Conservation (phyloP, 2,329 filamentous ascomycete genomes). For the Lachnellula subtilissima region DNA sequence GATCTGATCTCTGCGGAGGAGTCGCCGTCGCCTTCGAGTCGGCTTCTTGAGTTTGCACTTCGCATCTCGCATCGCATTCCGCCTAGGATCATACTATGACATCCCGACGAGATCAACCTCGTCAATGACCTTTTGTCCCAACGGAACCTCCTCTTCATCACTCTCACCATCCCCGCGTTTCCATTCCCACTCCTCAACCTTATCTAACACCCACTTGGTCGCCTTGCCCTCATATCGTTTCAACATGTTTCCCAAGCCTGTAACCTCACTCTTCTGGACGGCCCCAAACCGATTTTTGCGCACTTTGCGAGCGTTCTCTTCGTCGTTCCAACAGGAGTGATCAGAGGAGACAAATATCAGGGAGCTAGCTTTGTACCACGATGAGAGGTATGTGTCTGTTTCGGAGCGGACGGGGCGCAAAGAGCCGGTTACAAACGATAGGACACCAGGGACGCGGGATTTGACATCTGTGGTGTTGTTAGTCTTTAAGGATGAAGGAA, state of each 20-base stretch:
- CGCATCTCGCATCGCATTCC: too few relatives aligned
- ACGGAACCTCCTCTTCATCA: constrained; percentile 3
- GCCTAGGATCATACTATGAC: too few relatives aligned
- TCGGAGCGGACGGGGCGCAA: constrained; percentile 77
- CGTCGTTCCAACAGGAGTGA: constrained; percentile 71
- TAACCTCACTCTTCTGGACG: constrained; percentile 47
- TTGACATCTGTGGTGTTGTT: constrained; percentile 51
- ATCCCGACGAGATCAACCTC: too few relatives aligned
- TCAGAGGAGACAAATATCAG: constrained; percentile 70
- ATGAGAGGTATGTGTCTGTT: constrained; percentile 63
- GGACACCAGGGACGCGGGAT: constrained; percentile 61
- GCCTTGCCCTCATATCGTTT: constrained; percentile 2
- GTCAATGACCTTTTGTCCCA: neutral
- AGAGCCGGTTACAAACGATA: constrained; percentile 76
- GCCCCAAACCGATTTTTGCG: constrained; percentile 56
- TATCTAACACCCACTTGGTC: constrained; percentile 11
- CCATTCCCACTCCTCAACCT: constrained; percentile 5
- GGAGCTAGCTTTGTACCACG: constrained; percentile 82
- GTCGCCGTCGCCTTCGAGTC: too few relatives aligned
- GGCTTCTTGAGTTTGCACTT: too few relatives aligned
- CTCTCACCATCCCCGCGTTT: constrained; percentile 9
- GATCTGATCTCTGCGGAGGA: too few relatives aligned
- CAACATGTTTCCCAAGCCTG: constrained; percentile 51
- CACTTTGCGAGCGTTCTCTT: constrained; percentile 54
- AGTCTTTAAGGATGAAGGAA: neutral